phyloP scores from a whole-genome alignment of 192 early-diverging fungal genomes.

The Podila clonocystis region DNA sequence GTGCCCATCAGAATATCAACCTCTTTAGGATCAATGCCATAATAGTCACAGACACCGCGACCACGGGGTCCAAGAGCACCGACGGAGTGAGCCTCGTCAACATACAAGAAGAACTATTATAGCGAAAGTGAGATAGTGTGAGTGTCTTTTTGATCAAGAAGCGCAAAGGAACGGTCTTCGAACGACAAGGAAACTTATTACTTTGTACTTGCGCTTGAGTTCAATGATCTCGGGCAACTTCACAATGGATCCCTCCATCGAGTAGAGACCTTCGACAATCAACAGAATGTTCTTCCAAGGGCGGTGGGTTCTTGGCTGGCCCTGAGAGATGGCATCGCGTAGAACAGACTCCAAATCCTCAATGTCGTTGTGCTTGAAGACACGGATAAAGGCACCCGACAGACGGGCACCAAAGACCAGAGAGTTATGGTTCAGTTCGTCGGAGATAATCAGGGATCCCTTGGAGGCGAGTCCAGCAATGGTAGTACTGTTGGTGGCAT shows the following conservation, averaged over 20 bases:
- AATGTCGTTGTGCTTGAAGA: slow-evolving; percentile 95
- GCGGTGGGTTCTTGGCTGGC: slow-evolving; percentile 96
- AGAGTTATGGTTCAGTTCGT: slow-evolving; percentile 96
- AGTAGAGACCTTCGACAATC: slow-evolving; percentile 96
- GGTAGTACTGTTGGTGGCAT: slow-evolving; percentile 95
- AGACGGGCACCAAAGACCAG: slow-evolving; percentile 94
- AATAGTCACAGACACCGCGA: slow-evolving; percentile 96
- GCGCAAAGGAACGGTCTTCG: not conserved
- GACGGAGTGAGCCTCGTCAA: slow-evolving; percentile 98
- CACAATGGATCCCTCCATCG: slow-evolving; percentile 96
- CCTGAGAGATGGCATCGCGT: slow-evolving; percentile 89
- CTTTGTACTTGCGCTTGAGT: slow-evolving; percentile 90
- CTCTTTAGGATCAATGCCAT: slow-evolving; percentile 86
- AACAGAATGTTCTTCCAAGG: slow-evolving; percentile 99
- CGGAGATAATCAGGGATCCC: slow-evolving; percentile 93
- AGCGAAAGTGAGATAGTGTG: not conserved
- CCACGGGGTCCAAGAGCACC: slow-evolving; percentile 95
- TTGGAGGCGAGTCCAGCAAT: slow-evolving; percentile 86
- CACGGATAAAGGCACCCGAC: slow-evolving; percentile 88
- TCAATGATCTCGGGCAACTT: slow-evolving; percentile 89
- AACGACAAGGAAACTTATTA: slow-evolving; percentile 15
- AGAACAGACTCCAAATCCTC: slow-evolving; percentile 82
- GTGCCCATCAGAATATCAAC: slow-evolving; percentile 98
- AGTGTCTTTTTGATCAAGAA: not conserved
- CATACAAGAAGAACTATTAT: slow-evolving; percentile 86